A percentile compares a stretch with the other conserved stretches of the same genome.
Evolutionary conservation across 495 filamentous ascomycete species (phyloP).

Genomic region (Astrothelium macrocarpum): DNA sequence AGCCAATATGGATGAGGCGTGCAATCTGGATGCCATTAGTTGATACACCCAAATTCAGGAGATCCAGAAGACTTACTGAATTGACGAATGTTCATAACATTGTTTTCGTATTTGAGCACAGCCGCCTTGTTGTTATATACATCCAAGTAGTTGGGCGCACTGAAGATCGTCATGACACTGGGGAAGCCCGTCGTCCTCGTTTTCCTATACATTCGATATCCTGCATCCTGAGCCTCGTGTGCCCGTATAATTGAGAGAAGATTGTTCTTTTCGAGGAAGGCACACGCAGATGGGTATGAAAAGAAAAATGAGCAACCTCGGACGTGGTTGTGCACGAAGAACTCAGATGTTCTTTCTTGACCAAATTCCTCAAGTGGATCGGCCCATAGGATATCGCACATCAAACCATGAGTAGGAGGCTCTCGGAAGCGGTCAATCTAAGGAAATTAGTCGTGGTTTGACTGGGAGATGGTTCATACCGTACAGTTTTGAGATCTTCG

Average conservation of each 20-base stretch:
- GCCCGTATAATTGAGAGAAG: conserved; percentile 93
- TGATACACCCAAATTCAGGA: not conserved
- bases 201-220: conserved; percentile 98
- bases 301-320: conserved; percentile 99
- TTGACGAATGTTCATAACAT: conserved; percentile 99
- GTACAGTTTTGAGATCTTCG: conserved; percentile 79
- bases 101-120: conserved; percentile 98
- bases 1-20: conserved; percentile 99
- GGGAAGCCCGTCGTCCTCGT: conserved; percentile 96
- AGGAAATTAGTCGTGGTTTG: conserved; percentile 10
- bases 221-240: conserved; percentile 98
- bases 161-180: conserved; percentile 99
- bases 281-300: conserved; percentile 95
- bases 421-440: conserved; percentile 97
- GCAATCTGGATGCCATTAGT: conserved; percentile 47
- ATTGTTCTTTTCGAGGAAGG: conserved; percentile 98
- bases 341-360: conserved; percentile 94
- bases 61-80: conserved; percentile 48
- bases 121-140: conserved; percentile 99
- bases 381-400: conserved; percentile 99
- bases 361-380: conserved; percentile 99
- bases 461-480: conserved; percentile 23
- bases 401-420: conserved; percentile 91
- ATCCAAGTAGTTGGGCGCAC: conserved; percentile 94
- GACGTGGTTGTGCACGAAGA: conserved; percentile 96